These are phyloP conservation scores for Ganoderma leucocontextum DNA, from an alignment of 1,284 basidiomycete genomes.

Conservation along the genomic window DNA sequence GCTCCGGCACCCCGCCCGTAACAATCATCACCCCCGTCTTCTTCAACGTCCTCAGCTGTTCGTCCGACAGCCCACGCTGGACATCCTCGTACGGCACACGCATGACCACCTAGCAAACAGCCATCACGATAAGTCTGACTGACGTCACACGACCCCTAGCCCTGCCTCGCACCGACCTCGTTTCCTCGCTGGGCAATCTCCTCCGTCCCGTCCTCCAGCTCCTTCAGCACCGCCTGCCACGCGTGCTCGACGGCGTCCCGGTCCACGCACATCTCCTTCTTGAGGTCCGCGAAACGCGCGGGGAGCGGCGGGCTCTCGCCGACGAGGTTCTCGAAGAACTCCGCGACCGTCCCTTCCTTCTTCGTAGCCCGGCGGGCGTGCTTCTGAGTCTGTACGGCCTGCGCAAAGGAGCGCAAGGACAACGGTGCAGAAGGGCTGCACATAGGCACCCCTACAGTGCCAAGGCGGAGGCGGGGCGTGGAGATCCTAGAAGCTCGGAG, in stretches of 20 bases:
- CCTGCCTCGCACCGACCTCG: conserved; percentile 26
- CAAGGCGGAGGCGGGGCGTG: background rate
- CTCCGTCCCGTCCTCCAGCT: conserved; percentile 53
- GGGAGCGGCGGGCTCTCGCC: conserved; percentile 57
- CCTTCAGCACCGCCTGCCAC: conserved; percentile 64
- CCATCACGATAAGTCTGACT: background rate
- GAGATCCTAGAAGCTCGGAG: background rate
- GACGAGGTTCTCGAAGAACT: conserved; percentile 65
- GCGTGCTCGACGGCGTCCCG: conserved; percentile 49
- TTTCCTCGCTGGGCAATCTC: conserved; percentile 51
- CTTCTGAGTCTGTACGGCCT: conserved; percentile 5
- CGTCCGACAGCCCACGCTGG: conserved; percentile 48
- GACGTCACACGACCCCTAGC: conserved; percentile 1
- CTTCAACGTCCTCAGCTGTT: conserved; percentile 56
- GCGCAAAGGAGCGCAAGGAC: conserved; percentile 5
- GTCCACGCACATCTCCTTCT: conserved; percentile 63
- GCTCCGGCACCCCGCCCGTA: conserved; percentile 62
- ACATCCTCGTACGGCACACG: conserved; percentile 60
- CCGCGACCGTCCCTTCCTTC: conserved; percentile 51
- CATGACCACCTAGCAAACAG: conserved; percentile 61
- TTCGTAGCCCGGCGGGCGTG: conserved; percentile 15
- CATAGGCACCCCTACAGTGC: background rate
- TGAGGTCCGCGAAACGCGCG: conserved; percentile 64
- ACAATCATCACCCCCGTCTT: conserved; percentile 68
- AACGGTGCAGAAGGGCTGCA: background rate